Evolutionary conservation across 2,329 filamentous ascomycete genomes (phyloP), one percentile per base, ranked within the genome.

Genomic region (Amauroascus verrucosus): DNA sequence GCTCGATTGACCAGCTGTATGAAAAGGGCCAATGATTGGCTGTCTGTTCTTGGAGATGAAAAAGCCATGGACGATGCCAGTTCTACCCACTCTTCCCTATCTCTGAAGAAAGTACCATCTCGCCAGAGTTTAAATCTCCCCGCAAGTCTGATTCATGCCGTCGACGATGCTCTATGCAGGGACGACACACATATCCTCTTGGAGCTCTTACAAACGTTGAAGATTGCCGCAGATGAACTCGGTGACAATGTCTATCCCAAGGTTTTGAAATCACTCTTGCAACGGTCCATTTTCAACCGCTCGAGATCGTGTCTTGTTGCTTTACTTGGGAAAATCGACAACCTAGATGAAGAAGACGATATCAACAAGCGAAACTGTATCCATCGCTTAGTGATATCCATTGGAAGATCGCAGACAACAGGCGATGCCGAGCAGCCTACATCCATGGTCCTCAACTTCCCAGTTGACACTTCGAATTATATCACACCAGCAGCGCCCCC

Each of bases 361-460:
- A 88, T 98, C 65, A 95, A 97, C 70, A 84, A 85, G 62, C 84
- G 93, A 11, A 98, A 96, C 66, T 93, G 88, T 66, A 81, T 98
- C 47, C 93, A 98, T 67, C 84, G 93, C 7, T 76, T 97, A 1
- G 85, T 98, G 40, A 94, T 97, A 56, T 84, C 90, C 18, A 94
- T 96, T 61, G 90, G 91, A 16, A 83, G 91, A 47, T 82, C 84
- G 11, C 79, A 82, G 60, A 76, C 78, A 13, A 76, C 77, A 7
- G 75, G 76, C 33, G 71, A 72, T 46, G 70, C 71, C 2, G 79
- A 82, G 48, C 67, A 77, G 18, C 74, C 78, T 20, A 72, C 72
- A 0, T 76, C 77, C 18, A 71, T 79, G 35, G 77, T 69, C 71
- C 64, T 73, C 3, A 70, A 74, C 53, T 70, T 71, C 43, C 69